phyloP scores from a whole-genome alignment of 2,329 filamentous ascomycete genomes.

The Diaporthe capsici region DNA sequence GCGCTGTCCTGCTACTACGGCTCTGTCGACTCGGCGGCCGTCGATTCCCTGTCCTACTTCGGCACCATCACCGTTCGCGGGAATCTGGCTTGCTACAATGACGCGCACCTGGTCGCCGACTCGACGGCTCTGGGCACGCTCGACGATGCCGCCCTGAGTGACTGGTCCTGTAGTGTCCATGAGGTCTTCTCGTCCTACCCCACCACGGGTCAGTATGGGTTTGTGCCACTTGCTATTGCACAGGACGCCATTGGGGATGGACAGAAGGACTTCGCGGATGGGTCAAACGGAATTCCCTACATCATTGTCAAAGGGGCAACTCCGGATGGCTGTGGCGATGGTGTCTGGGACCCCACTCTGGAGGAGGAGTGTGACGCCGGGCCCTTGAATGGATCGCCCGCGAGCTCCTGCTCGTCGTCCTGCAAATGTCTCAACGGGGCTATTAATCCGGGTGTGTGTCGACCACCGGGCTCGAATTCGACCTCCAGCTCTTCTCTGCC shows the following conservation, averaged over 20 bases:
- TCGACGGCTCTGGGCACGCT: constrained; percentile 51
- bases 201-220: constrained; percentile 51
- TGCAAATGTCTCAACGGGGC: constrained; percentile 54
- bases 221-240: constrained; percentile 57
- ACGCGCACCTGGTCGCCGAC: constrained; percentile 56
- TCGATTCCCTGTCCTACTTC: constrained; percentile 51
- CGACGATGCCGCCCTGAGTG: constrained; percentile 54
- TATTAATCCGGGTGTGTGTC: constrained; percentile 47
- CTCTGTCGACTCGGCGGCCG: constrained; percentile 40
- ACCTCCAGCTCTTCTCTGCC: constrained; percentile 40
- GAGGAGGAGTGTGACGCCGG: constrained; percentile 60
- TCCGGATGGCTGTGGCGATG: constrained; percentile 57
- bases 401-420: constrained; percentile 54
- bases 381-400: constrained; percentile 49
- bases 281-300: constrained; percentile 56
- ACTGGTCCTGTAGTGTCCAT: constrained; percentile 60
- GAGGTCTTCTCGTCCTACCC: constrained; percentile 57
- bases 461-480: constrained; percentile 35
- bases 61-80: constrained; percentile 57
- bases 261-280: constrained; percentile 53
- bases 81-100: constrained; percentile 56
- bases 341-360: constrained; percentile 49
- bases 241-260: constrained; percentile 53
- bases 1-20: constrained; percentile 60
- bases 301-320: constrained; percentile 58